phyloP scores from a whole-genome alignment of 345 rosid genomes.

The Zanthoxylum bungeanum region DNA sequence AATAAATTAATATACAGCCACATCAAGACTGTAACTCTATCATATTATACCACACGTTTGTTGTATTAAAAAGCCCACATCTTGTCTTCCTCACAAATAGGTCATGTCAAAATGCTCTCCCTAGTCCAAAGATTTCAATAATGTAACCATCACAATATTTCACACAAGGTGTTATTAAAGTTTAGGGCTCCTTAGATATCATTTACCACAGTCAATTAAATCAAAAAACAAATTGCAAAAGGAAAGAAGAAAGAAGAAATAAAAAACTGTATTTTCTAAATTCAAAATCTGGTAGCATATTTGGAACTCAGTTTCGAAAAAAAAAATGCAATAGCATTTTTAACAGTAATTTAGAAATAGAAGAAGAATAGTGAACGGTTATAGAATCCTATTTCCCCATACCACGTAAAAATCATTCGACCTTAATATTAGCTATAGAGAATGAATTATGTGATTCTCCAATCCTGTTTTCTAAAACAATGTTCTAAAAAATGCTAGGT shows the following conservation, averaged over 20 bases:
- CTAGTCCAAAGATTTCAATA: slow-evolving; percentile 1
- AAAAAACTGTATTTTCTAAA: background rate
- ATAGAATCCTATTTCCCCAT: background rate
- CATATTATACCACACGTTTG: background rate
- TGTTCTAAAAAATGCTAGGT: background rate
- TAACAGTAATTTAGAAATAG: background rate
- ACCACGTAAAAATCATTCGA: background rate
- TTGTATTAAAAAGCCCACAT: background rate
- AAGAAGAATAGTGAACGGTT: background rate
- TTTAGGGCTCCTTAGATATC: background rate
- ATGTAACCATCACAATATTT: background rate
- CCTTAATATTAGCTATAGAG: background rate
- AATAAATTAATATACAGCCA: background rate
- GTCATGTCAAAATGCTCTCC: background rate
- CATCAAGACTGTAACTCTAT: background rate
- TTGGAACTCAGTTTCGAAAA: background rate
- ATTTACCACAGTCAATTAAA: background rate
- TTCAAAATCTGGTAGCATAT: background rate
- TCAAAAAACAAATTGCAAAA: background rate
- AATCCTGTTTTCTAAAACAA: background rate
- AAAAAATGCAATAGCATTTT: background rate
- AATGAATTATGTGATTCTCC: background rate
- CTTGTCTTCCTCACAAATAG: background rate
- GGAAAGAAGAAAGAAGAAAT: background rate
- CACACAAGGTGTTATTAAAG: background rate